Base-by-base conservation (phyloP, 192 early-diverging fungal genomes). In the Backusella australiensis region DNA sequence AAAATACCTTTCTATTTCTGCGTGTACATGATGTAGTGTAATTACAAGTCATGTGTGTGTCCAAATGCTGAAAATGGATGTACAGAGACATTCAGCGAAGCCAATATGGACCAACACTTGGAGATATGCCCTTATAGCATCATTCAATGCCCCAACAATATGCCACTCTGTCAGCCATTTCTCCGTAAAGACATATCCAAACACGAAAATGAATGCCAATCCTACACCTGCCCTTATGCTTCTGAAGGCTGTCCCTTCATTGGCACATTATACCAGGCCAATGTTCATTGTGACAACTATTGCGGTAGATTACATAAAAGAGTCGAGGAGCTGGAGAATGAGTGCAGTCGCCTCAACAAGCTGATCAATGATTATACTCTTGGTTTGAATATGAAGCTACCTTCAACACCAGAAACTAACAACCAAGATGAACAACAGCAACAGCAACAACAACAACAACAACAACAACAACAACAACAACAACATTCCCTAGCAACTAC, bases 51-150 rank as follows among this genome's bases (percentile, higher is more conserved):
- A 36, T 73, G 65, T 23, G 63, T 67, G 5, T 83, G 82, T 69
- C 82, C 78, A 1, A 79, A 83, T 67, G 65, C 35, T 15, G 68
- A 56, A 1, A 63, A 72, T 38, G 82, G 82, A 49, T 83, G 82
- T 59, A 38, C 53, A 67, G 78, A 79, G n/a, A 32, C 32, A 7
- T 63, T 74, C 4, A 42, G 21, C 3, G 21, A 52, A 44, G 34
- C 23, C 35, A 66, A 71, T 34, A 11, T 82, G 29, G 39, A 68
- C 21, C 44, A 71, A 19, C 82, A 83, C 34, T 36, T 67, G 23
- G 34, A 63, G 21, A 23, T 36, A 15, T 83, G 82, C 35, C 42
- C 34, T 4, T 83, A 53, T 63, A 56, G 69, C 23, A 46, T 75
- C 9, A 69, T 83, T 17, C 29, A 42, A 41, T 83, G 82, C 36